Evolutionary conservation across 2,329 filamentous ascomycete genomes (phyloP).

Genomic region (Claviceps sp.): DNA sequence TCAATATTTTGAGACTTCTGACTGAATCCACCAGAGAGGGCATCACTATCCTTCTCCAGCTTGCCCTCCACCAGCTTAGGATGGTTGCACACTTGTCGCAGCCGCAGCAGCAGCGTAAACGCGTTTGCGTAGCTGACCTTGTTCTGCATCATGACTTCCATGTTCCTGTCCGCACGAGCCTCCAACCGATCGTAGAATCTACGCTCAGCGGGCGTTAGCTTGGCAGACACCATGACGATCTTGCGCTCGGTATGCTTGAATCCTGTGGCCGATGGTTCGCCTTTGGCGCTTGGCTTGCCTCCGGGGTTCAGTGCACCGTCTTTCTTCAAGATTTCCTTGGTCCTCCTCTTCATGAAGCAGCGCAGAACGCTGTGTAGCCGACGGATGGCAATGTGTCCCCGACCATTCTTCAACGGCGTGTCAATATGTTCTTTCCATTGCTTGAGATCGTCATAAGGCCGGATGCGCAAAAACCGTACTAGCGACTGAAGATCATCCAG

Average conservation of each 20-base stretch:
- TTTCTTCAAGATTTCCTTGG: slow-evolving; percentile 89
- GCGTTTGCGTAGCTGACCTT: slow-evolving; percentile 87
- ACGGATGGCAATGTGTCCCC: slow-evolving; percentile 77
- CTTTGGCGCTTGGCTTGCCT: slow-evolving; percentile 44
- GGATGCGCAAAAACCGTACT: slow-evolving; percentile 83
- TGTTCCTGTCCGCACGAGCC: slow-evolving; percentile 68
- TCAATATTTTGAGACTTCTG: slow-evolving; percentile 46
- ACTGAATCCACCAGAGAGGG: slow-evolving; percentile 50
- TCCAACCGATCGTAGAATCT: slow-evolving; percentile 78
- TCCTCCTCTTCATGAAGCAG: slow-evolving; percentile 97
- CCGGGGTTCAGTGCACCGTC: slow-evolving; percentile 70
- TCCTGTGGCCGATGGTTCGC: slow-evolving; percentile 41
- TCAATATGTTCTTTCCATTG: slow-evolving; percentile 91
- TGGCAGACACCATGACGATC: slow-evolving; percentile 63
- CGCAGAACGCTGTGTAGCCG: slow-evolving; percentile 73
- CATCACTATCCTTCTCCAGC: slow-evolving; percentile 77
- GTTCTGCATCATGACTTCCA: slow-evolving; percentile 78
- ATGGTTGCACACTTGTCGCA: slow-evolving; percentile 92
- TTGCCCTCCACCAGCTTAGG: slow-evolving; percentile 77
- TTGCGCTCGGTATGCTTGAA: slow-evolving; percentile 91
- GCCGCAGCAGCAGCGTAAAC: slow-evolving; percentile 75
- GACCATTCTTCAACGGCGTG: slow-evolving; percentile 75
- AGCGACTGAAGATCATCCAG: slow-evolving; percentile 90
- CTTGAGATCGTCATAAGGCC: slow-evolving; percentile 73
- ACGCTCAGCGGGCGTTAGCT: slow-evolving; percentile 69